Evolutionary conservation across 805 yeast genomes (phyloP).

Genomic region (Spathaspora arborariae): DNA sequence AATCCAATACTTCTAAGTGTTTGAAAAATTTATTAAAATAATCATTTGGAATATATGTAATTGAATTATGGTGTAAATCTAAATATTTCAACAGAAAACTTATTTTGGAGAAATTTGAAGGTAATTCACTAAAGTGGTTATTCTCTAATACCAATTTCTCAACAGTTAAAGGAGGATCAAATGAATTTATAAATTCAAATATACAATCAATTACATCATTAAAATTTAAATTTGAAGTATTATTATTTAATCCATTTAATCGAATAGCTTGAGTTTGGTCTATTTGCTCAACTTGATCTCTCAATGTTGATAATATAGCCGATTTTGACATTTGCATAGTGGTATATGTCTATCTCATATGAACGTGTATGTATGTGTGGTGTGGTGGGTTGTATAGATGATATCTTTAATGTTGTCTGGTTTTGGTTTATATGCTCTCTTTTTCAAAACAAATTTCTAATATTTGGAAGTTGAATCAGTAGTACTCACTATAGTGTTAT

Average conservation of each 20-base stretch:
- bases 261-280: constrained; percentile 17
- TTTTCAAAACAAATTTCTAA: too few relatives aligned
- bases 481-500: too few relatives aligned
- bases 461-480: too few relatives aligned
- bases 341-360: neutral
- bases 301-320: constrained; percentile 13
- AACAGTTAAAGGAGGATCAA: constrained; percentile 27
- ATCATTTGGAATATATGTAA: constrained; percentile 48
- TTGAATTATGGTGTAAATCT: constrained; percentile 61
- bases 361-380: neutral
- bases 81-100: constrained; percentile 48
- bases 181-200: constrained; percentile 18
- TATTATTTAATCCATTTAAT: constrained; percentile 12
- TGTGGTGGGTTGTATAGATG: neutral
- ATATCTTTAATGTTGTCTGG: neutral
- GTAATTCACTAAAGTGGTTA: constrained; percentile 47
- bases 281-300: constrained; percentile 22
- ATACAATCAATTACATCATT: constrained; percentile 20
- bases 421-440: neutral
- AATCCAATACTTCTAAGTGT: constrained; percentile 60
- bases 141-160: constrained; percentile 53
- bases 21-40: constrained; percentile 29
- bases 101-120: constrained; percentile 43
- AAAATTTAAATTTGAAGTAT: constrained; percentile 5
- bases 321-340: constrained; percentile 5